Conservation (phyloP, 108 stramenopile species). For the Fragilaria radians region DNA sequence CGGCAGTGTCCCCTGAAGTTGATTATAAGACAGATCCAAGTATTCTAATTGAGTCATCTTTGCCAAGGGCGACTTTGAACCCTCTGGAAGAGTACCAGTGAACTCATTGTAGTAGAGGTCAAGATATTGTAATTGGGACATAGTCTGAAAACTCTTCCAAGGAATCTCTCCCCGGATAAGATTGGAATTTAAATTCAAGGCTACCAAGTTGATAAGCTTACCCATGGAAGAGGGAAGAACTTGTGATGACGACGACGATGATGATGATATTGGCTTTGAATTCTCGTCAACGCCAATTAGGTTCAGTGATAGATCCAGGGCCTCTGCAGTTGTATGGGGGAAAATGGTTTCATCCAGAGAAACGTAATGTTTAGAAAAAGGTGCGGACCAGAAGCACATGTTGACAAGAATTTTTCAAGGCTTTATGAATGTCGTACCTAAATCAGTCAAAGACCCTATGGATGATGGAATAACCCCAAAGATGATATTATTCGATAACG, state of each 20-base stretch:
- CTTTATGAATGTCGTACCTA: constrained; percentile 8
- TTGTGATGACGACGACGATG: too few relatives aligned
- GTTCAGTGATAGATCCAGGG: constrained; percentile 12
- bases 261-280: constrained; percentile 10
- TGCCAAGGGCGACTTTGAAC: constrained; percentile 1
- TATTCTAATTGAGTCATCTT: constrained; percentile 11
- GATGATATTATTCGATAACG: constrained; percentile 11
- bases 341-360: too few relatives aligned
- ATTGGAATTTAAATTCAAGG: constrained; percentile 44
- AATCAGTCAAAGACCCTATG: constrained; percentile 7
- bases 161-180: constrained; percentile 41
- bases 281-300: constrained; percentile 22
- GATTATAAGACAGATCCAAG: constrained; percentile 10
- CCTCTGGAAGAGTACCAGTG: constrained; percentile 7
- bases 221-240: constrained; percentile 8
- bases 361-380: neutral
- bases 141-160: constrained; percentile 9
- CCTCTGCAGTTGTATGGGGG: too few relatives aligned
- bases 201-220: constrained; percentile 15
- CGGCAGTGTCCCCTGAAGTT: constrained; percentile 9
- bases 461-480: constrained; percentile 15
- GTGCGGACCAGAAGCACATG: constrained; percentile 13
- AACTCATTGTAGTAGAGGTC: constrained; percentile 9
- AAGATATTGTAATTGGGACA: constrained; percentile 8
- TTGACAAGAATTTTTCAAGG: constrained; percentile 5